Evolutionary conservation across 2,329 filamentous ascomycete species (phyloP).

Genomic region (Fusarium buxicola): DNA sequence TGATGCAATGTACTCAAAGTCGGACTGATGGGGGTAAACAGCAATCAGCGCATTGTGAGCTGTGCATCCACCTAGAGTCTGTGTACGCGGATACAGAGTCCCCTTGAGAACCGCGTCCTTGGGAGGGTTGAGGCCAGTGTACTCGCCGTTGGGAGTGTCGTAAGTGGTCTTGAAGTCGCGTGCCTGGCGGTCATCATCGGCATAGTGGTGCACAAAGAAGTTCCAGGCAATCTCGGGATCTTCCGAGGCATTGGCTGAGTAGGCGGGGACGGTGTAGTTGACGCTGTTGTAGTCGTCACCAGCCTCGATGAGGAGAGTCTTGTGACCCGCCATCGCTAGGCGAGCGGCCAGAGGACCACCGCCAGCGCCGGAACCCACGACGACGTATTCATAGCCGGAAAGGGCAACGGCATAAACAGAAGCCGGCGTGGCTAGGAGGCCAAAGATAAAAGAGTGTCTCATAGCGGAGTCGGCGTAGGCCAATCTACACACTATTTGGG

Average conservation of each 20-base stretch:
- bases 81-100: slow-evolving; percentile 60
- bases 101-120: slow-evolving; percentile 55
- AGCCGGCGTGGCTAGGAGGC: slow-evolving; percentile 26
- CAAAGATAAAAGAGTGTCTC: slow-evolving; percentile 28
- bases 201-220: slow-evolving; percentile 73
- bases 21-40: slow-evolving; percentile 67
- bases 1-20: slow-evolving; percentile 68
- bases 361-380: slow-evolving; percentile 71
- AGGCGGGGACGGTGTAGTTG: slow-evolving; percentile 66
- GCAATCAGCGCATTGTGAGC: slow-evolving; percentile 71
- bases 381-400: slow-evolving; percentile 64
- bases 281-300: slow-evolving; percentile 66
- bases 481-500: not conserved
- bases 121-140: slow-evolving; percentile 59
- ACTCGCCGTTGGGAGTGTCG: slow-evolving; percentile 62
- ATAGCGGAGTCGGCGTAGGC: slow-evolving; percentile 1
- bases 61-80: slow-evolving; percentile 62
- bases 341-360: slow-evolving; percentile 69
- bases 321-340: slow-evolving; percentile 69
- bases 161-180: slow-evolving; percentile 71
- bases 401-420: slow-evolving; percentile 35
- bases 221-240: slow-evolving; percentile 69
- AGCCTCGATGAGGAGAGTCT: slow-evolving; percentile 70
- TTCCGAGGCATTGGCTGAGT: slow-evolving; percentile 65
- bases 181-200: slow-evolving; percentile 62